These are phyloP conservation scores for Taphrina wiesneri DNA, from an alignment of 1,139 yeast genomes.

Conservation along the genomic window DNA sequence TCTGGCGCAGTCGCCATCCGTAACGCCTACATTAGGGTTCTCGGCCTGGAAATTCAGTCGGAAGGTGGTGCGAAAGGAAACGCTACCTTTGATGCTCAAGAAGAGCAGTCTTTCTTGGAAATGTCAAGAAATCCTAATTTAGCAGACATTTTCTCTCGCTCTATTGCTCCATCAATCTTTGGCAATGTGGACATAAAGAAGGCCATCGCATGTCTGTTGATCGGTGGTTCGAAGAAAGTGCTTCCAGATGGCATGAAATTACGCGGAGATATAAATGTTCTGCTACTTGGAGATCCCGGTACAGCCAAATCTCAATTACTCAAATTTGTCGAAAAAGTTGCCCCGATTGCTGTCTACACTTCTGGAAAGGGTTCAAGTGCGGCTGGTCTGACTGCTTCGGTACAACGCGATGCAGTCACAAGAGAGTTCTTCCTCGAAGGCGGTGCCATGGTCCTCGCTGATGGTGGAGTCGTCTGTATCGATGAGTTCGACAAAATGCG, in stretches of 20 bases:
- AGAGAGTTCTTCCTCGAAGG: constrained; percentile 95
- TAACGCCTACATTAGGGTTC: constrained; percentile 82
- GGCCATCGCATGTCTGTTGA: constrained; percentile 83
- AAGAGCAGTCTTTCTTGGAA: constrained; percentile 84
- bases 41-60: constrained; percentile 82
- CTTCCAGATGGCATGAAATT: constrained; percentile 95
- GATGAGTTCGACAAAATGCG: constrained; percentile 99
- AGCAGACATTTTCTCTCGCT: constrained; percentile 77
- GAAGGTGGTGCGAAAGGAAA: constrained; percentile 65
- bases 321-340: constrained; percentile 90
- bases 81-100: constrained; percentile 81
- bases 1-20: constrained; percentile 77
- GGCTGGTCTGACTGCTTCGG: constrained; percentile 98
- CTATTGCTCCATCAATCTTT: constrained; percentile 95
- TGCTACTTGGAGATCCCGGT: constrained; percentile 96
- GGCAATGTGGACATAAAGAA: constrained; percentile 91
- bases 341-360: constrained; percentile 93
- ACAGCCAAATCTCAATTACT: constrained; percentile 95
- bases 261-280: constrained; percentile 94
- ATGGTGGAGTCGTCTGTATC: constrained; percentile 98
- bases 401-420: constrained; percentile 83
- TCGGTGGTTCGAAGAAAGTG: constrained; percentile 92
- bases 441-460: constrained; percentile 99
- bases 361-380: constrained; percentile 99
- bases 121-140: constrained; percentile 80